Evolutionary conservation across 371 early-diverging fungal species (phyloP).

Genomic region (Ordospora pajunii): DNA sequence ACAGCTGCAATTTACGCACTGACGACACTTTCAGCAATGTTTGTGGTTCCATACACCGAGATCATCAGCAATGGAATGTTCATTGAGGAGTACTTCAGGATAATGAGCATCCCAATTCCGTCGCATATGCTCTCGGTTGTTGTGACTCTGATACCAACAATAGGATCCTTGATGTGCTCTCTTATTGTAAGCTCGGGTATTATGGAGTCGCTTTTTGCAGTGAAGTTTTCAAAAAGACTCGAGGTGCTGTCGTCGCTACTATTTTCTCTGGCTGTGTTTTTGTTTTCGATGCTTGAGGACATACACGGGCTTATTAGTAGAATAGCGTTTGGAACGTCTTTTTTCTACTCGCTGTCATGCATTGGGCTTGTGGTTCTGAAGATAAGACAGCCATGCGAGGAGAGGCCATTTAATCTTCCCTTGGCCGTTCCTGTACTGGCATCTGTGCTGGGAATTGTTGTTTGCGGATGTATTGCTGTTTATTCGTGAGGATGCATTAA

Average conservation of each 20-base stretch:
- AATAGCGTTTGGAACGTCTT: slow-evolving; percentile 2
- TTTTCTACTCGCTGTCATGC: slow-evolving; percentile 5
- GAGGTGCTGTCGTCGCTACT: not conserved
- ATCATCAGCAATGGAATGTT: not conserved
- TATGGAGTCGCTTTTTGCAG: not conserved
- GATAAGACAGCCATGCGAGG: not conserved
- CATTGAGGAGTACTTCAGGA: not conserved
- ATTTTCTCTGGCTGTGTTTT: not conserved
- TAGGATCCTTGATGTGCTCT: not conserved
- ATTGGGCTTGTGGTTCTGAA: not conserved
- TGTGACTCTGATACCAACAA: not conserved
- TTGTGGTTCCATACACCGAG: not conserved
- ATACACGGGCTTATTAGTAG: not conserved
- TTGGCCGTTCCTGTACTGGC: not conserved
- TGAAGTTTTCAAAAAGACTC: not conserved
- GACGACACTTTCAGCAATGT: not conserved
- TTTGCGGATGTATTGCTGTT: not conserved
- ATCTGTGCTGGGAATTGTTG: not conserved
- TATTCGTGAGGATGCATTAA: not conserved
- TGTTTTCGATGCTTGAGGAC: not conserved
- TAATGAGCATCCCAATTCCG: not conserved
- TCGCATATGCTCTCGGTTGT: not conserved
- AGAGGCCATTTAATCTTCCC: not conserved
- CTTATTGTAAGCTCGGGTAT: not conserved
- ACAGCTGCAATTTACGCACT: not conserved